Evolutionary conservation across 139 green algal genomes (phyloP), one percentile per base, ranked within the genome.

Genomic region (Chlamydomonas urium): DNA sequence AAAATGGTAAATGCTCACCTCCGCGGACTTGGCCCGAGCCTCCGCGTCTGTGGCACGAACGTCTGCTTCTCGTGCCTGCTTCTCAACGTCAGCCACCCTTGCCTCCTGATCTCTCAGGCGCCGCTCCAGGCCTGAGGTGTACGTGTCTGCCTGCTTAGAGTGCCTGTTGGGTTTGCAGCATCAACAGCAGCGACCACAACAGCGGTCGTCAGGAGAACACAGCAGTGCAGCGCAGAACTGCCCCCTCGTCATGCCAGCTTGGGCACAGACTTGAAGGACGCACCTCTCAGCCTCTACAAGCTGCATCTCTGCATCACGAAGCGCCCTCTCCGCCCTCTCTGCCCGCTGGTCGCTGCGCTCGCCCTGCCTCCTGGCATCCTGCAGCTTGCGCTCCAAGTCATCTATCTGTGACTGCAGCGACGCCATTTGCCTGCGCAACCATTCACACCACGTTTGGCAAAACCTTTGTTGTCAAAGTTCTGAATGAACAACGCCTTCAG

Each of bases 331-430:
- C 26, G 73, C 70, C 21, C 74, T 66, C 28, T 85, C 79, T 24
- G 74, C 76, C 10, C 79, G 79, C 57, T 79, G 76, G 68, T 85
- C 72, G 31, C 66, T 42, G 8, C 76, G 73, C 32, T 82, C 79
- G 2, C 65, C 28, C 34, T 47, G 72, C 1, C 73, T 73, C 47
- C 72, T 65, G 17, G 71, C 71, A 36, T 85, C 79, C 0, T 24
- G 38, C 42, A 75, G 10, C 24, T 69, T 71, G 14, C 72, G 72
- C 29, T 85, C 75, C 0, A 31, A 32, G 5, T 85, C 75, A 28
- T 84, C 75, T 21, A 73, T n/a, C 32, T 75, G 72, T 0, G 37
- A 10, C 69, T 87, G 75, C 45, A 84, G 50, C n/a, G 47, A 24
- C 3, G 63, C 10, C 6, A 75, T 48, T n/a, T 73, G 81, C 66